A percentile compares a stretch with the other conserved stretches of the same genome.
phyloP scores from a whole-genome alignment of 164 flowering plant genomes.

The Aristolochia contorta region DNA sequence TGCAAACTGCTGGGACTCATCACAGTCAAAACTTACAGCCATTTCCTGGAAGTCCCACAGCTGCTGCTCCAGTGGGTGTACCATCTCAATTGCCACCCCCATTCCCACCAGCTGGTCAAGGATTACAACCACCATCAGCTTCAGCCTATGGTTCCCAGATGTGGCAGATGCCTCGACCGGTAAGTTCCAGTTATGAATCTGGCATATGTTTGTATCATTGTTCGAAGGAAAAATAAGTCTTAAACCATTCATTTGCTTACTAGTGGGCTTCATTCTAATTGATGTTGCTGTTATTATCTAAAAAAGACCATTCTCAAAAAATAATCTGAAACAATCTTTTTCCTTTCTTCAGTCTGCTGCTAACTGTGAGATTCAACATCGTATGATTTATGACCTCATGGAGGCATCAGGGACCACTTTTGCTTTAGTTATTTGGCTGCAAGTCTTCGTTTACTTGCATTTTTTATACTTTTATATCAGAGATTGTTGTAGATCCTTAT shows the following conservation, averaged over 20 bases:
- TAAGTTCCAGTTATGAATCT: constrained; percentile 11
- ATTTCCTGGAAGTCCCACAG: constrained; percentile 16
- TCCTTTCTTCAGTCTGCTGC: background rate
- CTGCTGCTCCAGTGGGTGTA: constrained; percentile 9
- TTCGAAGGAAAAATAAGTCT: no score
- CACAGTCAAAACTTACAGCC: constrained; percentile 8
- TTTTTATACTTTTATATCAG: no score
- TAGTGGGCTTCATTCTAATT: no score
- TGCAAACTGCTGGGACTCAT: constrained; percentile 10
- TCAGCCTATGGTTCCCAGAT: constrained; percentile 20
- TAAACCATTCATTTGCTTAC: no score
- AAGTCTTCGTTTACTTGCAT: no score
- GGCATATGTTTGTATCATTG: background rate
- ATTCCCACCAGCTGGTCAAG: constrained; percentile 19
- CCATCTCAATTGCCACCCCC: constrained; percentile 11
- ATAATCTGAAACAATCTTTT: no score
- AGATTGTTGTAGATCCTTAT: no score
- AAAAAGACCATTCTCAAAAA: no score
- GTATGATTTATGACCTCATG: no score
- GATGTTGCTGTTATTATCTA: background rate
- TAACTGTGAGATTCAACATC: background rate
- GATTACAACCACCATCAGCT: constrained; percentile 20
- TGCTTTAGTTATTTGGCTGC: no score
- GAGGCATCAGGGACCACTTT: no score
- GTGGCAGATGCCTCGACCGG: constrained; percentile 50